Evolutionary conservation across 2,329 filamentous ascomycete species (phyloP).

Genomic region (Fusarium haematococcum): DNA sequence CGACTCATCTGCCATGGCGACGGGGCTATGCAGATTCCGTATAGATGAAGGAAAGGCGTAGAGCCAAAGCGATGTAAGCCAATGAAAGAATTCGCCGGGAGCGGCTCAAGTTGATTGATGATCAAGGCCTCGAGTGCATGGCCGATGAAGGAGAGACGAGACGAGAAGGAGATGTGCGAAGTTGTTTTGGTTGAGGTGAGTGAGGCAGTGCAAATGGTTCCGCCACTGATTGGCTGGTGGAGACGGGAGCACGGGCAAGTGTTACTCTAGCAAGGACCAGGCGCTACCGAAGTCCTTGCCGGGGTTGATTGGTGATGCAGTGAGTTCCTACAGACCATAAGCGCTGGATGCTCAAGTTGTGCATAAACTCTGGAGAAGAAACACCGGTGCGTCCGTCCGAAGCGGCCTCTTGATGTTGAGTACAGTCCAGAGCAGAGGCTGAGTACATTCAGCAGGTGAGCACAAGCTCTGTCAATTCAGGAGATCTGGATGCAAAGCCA

Average conservation of each 20-base stretch:
- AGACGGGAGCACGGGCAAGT: background rate
- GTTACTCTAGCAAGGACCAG: constrained; percentile 25
- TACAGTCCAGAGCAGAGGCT: constrained; percentile 25
- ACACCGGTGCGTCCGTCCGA: background rate
- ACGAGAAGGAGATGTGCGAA: background rate
- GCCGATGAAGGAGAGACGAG: constrained; percentile 20
- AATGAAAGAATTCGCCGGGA: background rate
- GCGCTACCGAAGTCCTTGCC: constrained; percentile 22
- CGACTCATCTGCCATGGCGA: constrained; percentile 38
- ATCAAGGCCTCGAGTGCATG: background rate
- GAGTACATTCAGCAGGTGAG: constrained; percentile 17
- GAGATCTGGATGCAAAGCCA: constrained; percentile 31
- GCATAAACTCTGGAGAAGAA: background rate
- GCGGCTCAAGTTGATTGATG: constrained; percentile 1
- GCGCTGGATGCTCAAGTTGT: background rate
- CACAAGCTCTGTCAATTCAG: constrained; percentile 23
- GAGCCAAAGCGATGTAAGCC: constrained; percentile 1
- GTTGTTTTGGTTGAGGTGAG: constrained; percentile 27
- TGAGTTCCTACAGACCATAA: background rate
- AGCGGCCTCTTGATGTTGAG: background rate
- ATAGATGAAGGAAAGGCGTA: constrained; percentile 7
- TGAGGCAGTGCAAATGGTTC: constrained; percentile 38
- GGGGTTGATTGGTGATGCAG: constrained; percentile 2
- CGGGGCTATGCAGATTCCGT: constrained; percentile 3
- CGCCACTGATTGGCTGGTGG: constrained; percentile 25